A percentile compares a stretch with the other conserved stretches of the same genome.
Evolutionary conservation across 371 early-diverging fungal genomes (phyloP).

Genomic region (Parasitella parasitica): DNA sequence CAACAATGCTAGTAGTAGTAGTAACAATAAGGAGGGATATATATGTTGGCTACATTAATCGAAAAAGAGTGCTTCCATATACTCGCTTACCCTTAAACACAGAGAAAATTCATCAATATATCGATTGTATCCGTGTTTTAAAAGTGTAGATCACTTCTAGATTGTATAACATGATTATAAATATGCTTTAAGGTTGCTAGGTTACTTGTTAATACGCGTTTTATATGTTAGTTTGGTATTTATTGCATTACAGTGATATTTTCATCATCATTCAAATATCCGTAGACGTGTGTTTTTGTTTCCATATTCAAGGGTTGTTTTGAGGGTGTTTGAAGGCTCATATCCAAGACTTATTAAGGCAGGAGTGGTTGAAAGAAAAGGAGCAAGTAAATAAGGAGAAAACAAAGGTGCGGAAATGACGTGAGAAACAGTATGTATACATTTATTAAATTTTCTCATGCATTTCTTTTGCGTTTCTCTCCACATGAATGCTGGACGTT

Average conservation of each 20-base stretch:
- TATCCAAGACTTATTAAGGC: background rate
- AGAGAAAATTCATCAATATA: background rate
- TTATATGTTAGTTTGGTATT: background rate
- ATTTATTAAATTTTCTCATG: background rate
- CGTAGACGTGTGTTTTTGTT: background rate
- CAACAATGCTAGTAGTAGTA: background rate
- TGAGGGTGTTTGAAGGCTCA: background rate
- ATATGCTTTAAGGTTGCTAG: background rate
- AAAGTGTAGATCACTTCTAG: background rate
- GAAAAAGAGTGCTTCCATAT: background rate
- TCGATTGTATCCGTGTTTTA: background rate
- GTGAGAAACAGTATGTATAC: background rate
- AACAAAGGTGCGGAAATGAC: background rate
- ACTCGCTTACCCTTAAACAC: background rate
- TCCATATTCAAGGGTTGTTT: background rate
- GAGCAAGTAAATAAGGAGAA: background rate
- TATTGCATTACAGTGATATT: background rate
- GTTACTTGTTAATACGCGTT: background rate
- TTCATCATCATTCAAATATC: background rate
- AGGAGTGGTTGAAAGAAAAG: background rate
- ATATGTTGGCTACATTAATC: background rate
- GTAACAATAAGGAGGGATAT: background rate
- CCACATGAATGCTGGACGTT: no score
- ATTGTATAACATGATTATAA: background rate
- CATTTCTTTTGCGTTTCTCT: background rate